phyloP scores from a whole-genome alignment of 2,329 filamentous ascomycete species.

The Sphaerulina vaccinii region DNA sequence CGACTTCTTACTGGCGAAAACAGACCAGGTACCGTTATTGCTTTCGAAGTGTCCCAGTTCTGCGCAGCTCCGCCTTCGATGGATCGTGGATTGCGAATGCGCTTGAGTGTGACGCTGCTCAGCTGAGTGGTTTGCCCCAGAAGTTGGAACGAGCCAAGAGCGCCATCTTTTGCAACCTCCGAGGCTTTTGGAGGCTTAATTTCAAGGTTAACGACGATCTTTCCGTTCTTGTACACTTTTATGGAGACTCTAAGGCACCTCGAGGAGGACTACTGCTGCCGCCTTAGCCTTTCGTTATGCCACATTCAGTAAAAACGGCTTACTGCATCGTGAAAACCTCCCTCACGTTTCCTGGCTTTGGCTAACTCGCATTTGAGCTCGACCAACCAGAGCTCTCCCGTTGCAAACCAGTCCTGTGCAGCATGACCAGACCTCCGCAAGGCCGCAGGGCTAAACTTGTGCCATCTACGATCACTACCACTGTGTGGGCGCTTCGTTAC shows the following conservation, averaged over 20 bases:
- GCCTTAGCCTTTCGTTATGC: constrained; percentile 38
- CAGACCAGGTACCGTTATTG: no score
- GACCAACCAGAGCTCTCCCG: constrained; percentile 3
- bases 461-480: constrained; percentile 6
- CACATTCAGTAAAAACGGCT: constrained; percentile 36
- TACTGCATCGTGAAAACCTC: background rate
- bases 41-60: background rate
- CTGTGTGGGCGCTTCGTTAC: constrained; percentile 1
- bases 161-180: background rate
- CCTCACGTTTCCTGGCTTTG: background rate
- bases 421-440: background rate
- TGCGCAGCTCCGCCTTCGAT: background rate
- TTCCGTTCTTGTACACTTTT: background rate
- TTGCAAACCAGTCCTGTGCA: constrained; percentile 1
- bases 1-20: no score
- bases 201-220: constrained; percentile 20
- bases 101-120: background rate
- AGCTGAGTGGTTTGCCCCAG: background rate
- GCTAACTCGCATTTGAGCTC: background rate
- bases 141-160: background rate
- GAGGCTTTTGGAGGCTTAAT: background rate
- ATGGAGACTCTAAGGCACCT: background rate
- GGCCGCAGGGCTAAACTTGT: background rate
- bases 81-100: background rate
- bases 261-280: constrained; percentile 7